Evolutionary conservation across 2,329 filamentous ascomycete species (phyloP).

Genomic region (Fusarium annulatum): DNA sequence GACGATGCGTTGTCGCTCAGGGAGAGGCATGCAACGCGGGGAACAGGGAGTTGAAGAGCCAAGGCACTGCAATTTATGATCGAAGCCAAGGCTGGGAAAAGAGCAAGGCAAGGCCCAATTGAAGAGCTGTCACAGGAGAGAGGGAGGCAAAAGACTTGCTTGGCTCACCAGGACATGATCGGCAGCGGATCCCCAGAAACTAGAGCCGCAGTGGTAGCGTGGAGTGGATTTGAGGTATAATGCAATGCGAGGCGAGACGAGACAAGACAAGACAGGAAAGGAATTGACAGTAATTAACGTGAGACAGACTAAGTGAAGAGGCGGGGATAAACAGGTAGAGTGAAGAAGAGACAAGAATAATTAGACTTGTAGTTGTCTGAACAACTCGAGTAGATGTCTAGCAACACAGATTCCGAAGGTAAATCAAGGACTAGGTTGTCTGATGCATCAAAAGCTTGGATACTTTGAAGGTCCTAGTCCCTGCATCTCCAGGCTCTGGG

Average conservation of each 20-base stretch:
- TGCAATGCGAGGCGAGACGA: slow-evolving; percentile 2
- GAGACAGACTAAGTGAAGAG: slow-evolving; percentile 5
- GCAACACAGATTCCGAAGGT: slow-evolving; percentile 1
- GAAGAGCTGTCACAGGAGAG: slow-evolving; percentile 24
- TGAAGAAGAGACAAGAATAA: background rate
- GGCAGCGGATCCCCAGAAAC: slow-evolving; percentile 34
- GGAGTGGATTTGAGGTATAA: background rate
- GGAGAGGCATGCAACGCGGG: slow-evolving; percentile 30
- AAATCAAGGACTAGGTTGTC: slow-evolving; percentile 16
- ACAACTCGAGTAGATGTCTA: background rate
- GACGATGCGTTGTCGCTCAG: slow-evolving; percentile 25
- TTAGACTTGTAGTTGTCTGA: background rate
- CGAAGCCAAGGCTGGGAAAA: slow-evolving; percentile 20
- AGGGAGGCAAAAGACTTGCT: slow-evolving; percentile 34
- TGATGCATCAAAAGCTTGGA: slow-evolving; percentile 34
- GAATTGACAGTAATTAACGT: slow-evolving; percentile 17
- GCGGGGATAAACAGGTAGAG: background rate
- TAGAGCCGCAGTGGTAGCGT: slow-evolving; percentile 27
- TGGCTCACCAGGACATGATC: slow-evolving; percentile 44
- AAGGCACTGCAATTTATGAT: slow-evolving; percentile 19
- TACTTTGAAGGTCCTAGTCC: slow-evolving; percentile 23
- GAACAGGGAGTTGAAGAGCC: slow-evolving; percentile 18
- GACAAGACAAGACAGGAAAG: slow-evolving; percentile 1
- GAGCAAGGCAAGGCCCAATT: slow-evolving; percentile 7
- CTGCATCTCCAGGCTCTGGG: slow-evolving; percentile 32